A percentile compares a stretch with the other conserved stretches of the same genome.
Conservation (phyloP, 176 grass and related monocot genomes). For the Carex littledalei region DNA sequence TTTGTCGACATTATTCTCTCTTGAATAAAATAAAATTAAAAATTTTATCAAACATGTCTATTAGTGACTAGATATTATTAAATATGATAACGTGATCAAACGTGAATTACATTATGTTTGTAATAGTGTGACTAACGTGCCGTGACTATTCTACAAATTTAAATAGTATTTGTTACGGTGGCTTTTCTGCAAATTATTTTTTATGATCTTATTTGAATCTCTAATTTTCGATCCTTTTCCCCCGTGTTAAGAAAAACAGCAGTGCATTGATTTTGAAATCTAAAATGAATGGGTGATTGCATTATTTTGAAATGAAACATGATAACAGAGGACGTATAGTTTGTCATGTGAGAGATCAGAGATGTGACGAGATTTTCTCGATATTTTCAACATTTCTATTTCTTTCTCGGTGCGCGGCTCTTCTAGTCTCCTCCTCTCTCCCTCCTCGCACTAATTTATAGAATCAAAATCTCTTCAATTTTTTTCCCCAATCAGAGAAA, state of each 20-base stretch:
- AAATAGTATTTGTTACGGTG: too few species aligned
- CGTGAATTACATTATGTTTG: too few species aligned
- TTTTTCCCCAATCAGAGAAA: background rate
- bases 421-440: background rate
- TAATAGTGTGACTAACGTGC: too few species aligned
- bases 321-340: background rate
- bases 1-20: too few species aligned
- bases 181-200: too few species aligned
- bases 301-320: background rate
- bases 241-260: background rate
- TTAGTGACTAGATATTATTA: too few species aligned
- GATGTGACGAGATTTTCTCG: slow-evolving; percentile 14
- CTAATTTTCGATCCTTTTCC: too few species aligned
- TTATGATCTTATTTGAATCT: too few species aligned
- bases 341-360: background rate
- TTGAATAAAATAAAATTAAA: too few species aligned
- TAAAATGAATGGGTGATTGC: background rate
- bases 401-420: slow-evolving; percentile 7
- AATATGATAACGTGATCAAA: too few species aligned
- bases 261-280: background rate
- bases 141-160: too few species aligned
- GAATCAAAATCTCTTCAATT: background rate
- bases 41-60: too few species aligned
- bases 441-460: background rate
- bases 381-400: background rate